Evolutionary conservation across 495 filamentous ascomycete genomes (phyloP).

Genomic region (Neurospora sp.): DNA sequence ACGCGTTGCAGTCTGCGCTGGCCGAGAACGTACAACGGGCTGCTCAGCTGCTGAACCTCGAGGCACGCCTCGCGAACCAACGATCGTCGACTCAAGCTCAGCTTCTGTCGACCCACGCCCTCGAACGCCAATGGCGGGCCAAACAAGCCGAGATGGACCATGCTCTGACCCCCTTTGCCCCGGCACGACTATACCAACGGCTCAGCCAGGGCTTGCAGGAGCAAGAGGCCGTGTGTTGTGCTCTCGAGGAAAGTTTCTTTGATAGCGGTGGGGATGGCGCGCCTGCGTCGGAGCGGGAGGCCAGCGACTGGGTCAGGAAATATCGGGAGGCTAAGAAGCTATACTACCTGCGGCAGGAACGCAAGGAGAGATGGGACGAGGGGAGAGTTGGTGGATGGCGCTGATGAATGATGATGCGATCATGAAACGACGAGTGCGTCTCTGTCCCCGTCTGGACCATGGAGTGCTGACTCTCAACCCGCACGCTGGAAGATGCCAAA

Average conservation of each 20-base stretch:
- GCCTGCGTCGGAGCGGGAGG: slow-evolving; percentile 62
- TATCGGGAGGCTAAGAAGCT: slow-evolving; percentile 67
- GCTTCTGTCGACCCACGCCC: slow-evolving; percentile 69
- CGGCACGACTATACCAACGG: slow-evolving; percentile 71
- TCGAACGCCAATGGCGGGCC: slow-evolving; percentile 82
- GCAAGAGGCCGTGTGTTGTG: slow-evolving; percentile 71
- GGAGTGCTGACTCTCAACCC: background rate
- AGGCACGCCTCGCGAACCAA: slow-evolving; percentile 50
- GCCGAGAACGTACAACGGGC: slow-evolving; percentile 59
- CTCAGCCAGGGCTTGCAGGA: slow-evolving; percentile 66
- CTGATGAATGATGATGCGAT: slow-evolving; percentile 29
- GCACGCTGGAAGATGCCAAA: background rate
- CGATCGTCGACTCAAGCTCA: slow-evolving; percentile 65
- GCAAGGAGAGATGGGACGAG: slow-evolving; percentile 89
- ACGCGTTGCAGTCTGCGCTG: slow-evolving; percentile 50
- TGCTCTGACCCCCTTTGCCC: slow-evolving; percentile 73
- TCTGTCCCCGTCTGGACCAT: background rate
- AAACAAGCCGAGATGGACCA: slow-evolving; percentile 84
- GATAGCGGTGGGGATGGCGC: slow-evolving; percentile 34
- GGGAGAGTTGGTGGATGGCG: slow-evolving; percentile 89
- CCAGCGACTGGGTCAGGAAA: slow-evolving; percentile 69
- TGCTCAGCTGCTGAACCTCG: slow-evolving; percentile 45
- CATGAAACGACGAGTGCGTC: background rate
- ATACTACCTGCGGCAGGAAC: slow-evolving; percentile 65
- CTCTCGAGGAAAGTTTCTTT: slow-evolving; percentile 84